phyloP scores from a whole-genome alignment of 805 yeast genomes.

The Monosporozyma yasuniensis region DNA sequence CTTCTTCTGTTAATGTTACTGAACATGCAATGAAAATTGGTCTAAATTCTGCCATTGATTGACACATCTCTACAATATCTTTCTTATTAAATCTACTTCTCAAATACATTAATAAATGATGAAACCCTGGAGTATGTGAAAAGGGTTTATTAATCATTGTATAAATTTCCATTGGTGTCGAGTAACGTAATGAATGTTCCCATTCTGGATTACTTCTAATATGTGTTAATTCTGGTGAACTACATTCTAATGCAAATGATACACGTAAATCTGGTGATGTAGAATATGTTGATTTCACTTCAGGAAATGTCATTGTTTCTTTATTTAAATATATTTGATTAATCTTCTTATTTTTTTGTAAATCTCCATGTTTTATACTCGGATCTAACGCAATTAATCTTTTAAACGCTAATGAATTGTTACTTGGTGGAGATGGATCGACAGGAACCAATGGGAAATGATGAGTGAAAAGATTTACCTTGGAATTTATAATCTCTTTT shows the following conservation, averaged over 20 bases:
- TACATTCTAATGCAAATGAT: slow-evolving; percentile 23
- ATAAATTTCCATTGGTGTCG: slow-evolving; percentile 74
- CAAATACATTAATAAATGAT: slow-evolving; percentile 65
- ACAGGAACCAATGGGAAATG: slow-evolving; percentile 29
- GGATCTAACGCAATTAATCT: slow-evolving; percentile 14
- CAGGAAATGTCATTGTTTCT: slow-evolving; percentile 45
- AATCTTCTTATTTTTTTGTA: slow-evolving; percentile 25
- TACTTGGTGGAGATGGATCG: slow-evolving; percentile 4
- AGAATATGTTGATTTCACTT: slow-evolving; percentile 32
- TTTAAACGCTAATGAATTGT: slow-evolving; percentile 17
- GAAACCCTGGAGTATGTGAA: slow-evolving; percentile 86
- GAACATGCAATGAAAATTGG: slow-evolving; percentile 92
- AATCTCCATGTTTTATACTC: slow-evolving; percentile 6
- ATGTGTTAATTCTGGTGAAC: slow-evolving; percentile 14
- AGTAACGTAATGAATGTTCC: slow-evolving; percentile 33
- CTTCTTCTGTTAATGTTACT: slow-evolving; percentile 79
- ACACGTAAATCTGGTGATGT: slow-evolving; percentile 6
- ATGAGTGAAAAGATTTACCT: slow-evolving; percentile 20
- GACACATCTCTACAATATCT: slow-evolving; percentile 72
- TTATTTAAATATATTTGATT: slow-evolving; percentile 63
- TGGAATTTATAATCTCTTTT: slow-evolving; percentile 18
- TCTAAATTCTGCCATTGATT: slow-evolving; percentile 80
- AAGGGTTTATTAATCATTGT: slow-evolving; percentile 67
- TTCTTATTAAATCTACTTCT: slow-evolving; percentile 58
- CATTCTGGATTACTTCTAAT: slow-evolving; percentile 21